phyloP scores from a whole-genome alignment of 495 filamentous ascomycete species.

The Tuber indicum region DNA sequence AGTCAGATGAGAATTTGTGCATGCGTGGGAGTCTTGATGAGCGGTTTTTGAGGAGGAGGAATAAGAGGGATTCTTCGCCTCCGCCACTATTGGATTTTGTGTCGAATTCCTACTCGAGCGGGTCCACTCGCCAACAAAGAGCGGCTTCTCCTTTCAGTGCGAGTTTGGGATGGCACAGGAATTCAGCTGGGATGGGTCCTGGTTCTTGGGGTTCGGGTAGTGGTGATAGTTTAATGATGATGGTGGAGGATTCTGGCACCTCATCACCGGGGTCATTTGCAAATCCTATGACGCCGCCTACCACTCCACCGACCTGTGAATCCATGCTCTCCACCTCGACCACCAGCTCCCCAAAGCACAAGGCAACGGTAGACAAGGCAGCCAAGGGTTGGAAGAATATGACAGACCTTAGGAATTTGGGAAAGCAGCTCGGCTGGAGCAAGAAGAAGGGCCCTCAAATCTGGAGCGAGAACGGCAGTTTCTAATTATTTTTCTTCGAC shows the following conservation, averaged over 20 bases:
- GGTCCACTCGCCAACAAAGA: slow-evolving; percentile 33
- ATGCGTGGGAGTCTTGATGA: slow-evolving; percentile 45
- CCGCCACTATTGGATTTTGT: slow-evolving; percentile 38
- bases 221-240: slow-evolving; percentile 47
- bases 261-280: slow-evolving; percentile 52
- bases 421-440: slow-evolving; percentile 34
- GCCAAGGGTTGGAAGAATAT: slow-evolving; percentile 74
- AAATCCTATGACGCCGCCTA: slow-evolving; percentile 80
- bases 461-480: slow-evolving; percentile 28
- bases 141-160: slow-evolving; percentile 37
- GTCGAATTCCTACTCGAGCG: slow-evolving; percentile 41
- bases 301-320: slow-evolving; percentile 67
- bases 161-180: slow-evolving; percentile 33
- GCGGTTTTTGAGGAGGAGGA: slow-evolving; percentile 35
- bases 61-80: slow-evolving; percentile 38
- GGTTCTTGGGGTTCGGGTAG: slow-evolving; percentile 44
- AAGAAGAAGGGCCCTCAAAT: slow-evolving; percentile 37
- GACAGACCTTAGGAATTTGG: slow-evolving; percentile 56
- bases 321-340: slow-evolving; percentile 51
- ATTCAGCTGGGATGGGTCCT: slow-evolving; percentile 15
- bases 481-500: slow-evolving; percentile 10
- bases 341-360: slow-evolving; percentile 48
- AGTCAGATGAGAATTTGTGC: slow-evolving; percentile 40
- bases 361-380: slow-evolving; percentile 35
- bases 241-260: slow-evolving; percentile 45